phyloP scores from a whole-genome alignment of 176 grass and related monocot genomes.

The Saccharum officinarum region DNA sequence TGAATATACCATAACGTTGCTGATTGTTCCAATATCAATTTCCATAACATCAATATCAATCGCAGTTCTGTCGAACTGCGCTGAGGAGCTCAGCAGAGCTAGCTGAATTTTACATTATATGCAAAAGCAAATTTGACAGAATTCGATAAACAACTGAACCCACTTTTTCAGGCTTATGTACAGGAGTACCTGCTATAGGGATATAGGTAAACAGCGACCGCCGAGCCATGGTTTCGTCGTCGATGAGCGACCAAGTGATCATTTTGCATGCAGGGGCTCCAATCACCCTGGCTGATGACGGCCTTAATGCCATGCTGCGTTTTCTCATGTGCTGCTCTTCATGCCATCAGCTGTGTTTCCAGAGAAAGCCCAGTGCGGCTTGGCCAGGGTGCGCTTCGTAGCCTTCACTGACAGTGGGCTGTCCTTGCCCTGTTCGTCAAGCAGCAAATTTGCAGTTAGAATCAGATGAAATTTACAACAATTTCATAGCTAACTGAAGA shows the following conservation, averaged over 20 bases:
- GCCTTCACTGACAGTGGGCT: constrained; percentile 82
- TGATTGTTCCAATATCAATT: constrained; percentile 36
- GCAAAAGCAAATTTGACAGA: constrained; percentile 41
- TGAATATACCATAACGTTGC: background rate
- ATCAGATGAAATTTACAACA: background rate
- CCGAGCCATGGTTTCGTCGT: background rate
- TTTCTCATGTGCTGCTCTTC: constrained; percentile 61
- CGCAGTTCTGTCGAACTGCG: constrained; percentile 13
- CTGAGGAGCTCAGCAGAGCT: constrained; percentile 22
- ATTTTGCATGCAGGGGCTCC: background rate
- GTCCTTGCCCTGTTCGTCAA: constrained; percentile 63
- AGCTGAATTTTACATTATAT: constrained; percentile 42
- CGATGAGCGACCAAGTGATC: background rate
- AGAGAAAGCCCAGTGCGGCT: constrained; percentile 45
- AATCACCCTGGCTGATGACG: background rate
- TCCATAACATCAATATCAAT: constrained; percentile 13
- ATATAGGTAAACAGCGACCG: constrained; percentile 22
- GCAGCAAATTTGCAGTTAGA: background rate
- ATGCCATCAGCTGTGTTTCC: constrained; percentile 35
- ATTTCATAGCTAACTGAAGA: background rate
- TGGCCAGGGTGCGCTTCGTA: constrained; percentile 46
- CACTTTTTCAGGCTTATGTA: constrained; percentile 45
- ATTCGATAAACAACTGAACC: constrained; percentile 37
- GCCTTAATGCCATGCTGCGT: background rate
- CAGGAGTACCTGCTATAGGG: constrained; percentile 34